Evolutionary conservation across 1,139 yeast genomes (phyloP), one percentile per base, ranked within the genome.

Genomic region (Geotrichum australiense): DNA sequence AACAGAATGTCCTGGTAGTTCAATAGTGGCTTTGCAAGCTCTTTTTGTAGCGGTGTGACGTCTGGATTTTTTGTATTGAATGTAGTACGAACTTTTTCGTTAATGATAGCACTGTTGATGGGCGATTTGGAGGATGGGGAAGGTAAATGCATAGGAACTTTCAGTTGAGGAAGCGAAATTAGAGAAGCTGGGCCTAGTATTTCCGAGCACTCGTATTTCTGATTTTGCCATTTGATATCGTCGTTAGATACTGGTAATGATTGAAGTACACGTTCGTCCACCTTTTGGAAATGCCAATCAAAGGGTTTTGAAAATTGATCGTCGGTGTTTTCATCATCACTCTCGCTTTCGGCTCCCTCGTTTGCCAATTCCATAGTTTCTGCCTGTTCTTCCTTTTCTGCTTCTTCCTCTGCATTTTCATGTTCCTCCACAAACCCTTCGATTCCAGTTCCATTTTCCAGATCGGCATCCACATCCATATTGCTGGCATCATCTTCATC

Each of bases 1-100:
- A 71, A 76, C 15, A 76, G 65, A 5, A 89, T 59, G 58, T 91
- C 96, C 51, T 74, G 74, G 61, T 91, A 89, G 43, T 74, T 73
- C 49, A 84, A 69, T 62, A 91, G 69, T 0, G 89, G 79, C 26
- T 76, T 75, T 6, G 80, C 66, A 1, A 78, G 49, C 28, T 64
- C 59, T 33, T 57, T 54, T 42, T 73, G 77, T 2, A 68, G 46
- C 2, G 59, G 54, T 1, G 74, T 55, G 24, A 70, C 54, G 7
- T 11, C 26, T 15, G 45, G 45, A 22, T n/a, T 57, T 41, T 15
- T 46, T 42, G 29, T 18, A 24, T 22, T 45, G 43, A 44, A 46
- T 5, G 46, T 35, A 7, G 23, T 37, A 22, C 34, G 32, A 7
- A 41, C 34, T 28, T 44, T 44, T 26, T 35, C 38, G 14, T 40